Evolutionary conservation across 768 basidiomycete genomes (phyloP).

Genomic region (Rhodotorula sphaerocarpa): DNA sequence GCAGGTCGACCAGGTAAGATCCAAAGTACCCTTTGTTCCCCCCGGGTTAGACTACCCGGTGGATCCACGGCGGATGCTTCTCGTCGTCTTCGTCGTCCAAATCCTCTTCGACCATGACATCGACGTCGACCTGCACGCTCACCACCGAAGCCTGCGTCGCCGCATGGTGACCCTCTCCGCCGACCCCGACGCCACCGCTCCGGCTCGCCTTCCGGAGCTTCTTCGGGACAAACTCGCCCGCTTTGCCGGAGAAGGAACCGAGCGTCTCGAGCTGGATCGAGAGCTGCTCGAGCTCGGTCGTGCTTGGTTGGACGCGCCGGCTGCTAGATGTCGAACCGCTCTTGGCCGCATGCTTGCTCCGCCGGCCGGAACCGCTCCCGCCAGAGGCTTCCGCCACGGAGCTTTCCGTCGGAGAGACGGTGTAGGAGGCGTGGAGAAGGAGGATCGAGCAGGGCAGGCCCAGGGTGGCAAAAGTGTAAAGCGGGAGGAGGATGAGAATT

Average conservation of each 20-base stretch:
- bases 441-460: slow-evolving; percentile 4
- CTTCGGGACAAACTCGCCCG: neutral
- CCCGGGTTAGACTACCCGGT: neutral
- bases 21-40: no score
- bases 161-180: neutral
- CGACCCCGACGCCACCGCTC: neutral
- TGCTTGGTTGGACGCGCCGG: neutral
- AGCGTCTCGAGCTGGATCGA: neutral
- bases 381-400: neutral
- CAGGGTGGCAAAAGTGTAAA: slow-evolving; percentile 7
- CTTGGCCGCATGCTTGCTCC: neutral
- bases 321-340: no score
- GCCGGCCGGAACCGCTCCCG: neutral
- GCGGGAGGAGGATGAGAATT: slow-evolving; percentile 8
- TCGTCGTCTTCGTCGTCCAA: neutral
- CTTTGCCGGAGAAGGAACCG: neutral
- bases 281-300: no score
- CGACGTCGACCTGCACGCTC: slow-evolving; percentile 2
- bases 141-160: neutral
- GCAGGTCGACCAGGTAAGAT: neutral
- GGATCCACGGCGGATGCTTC: neutral
- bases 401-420: neutral
- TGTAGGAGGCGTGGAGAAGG: slow-evolving; percentile 2
- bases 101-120: neutral
- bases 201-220: no score